Evolutionary conservation across 495 filamentous ascomycete species (phyloP), one percentile per base, ranked within the genome.

Genomic region (Talaromyces nanjingensis): DNA sequence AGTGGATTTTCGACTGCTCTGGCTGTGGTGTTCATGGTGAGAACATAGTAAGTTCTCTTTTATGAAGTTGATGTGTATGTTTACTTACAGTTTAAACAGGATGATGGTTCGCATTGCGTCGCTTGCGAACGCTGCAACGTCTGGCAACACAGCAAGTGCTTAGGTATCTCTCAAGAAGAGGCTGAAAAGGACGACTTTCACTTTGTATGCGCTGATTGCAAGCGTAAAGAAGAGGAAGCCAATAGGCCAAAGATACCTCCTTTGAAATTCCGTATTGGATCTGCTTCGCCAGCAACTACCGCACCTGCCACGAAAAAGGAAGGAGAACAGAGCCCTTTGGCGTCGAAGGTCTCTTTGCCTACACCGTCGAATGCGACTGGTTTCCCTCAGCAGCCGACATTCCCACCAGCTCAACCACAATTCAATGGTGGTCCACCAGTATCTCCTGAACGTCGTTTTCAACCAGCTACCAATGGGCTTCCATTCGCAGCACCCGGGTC

Each of bases 121-220:
- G 89, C 92, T n/a, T 98, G 94, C 72, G 94, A 98, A 69, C 87
- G 82, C 57, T 98, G 94, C 80, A 94, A 89, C 71, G 87, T 96
- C 20, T 98, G 94, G 94, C 93, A 97, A 71, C 94, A 97, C 69
- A 93, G 90, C 78, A 88, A 87, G 57, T 98, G 94, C 69, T 85
- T 96, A 58, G 89, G 87, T 33, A 90, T 98, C 63, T 81, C 81
- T 11, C 82, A 91, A 64, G 79, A 81, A 54, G 88, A 91, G 63
- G 93, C 91, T 6, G 91, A 96, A 60, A 79, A 86, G 54, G 90
- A 93, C 12, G 89, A 96, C 67, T 97, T 96, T 71, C 87, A 91
- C 62, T 97, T 96, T 72, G 77, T 97, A 59, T 98, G 94, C 76
- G 79, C 79, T 24, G 84, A 86, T 57, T 98, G 94, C 76, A 84